Evolutionary conservation across 1,284 basidiomycete species (phyloP).

Genomic region (Rhizoctonia solani): DNA sequence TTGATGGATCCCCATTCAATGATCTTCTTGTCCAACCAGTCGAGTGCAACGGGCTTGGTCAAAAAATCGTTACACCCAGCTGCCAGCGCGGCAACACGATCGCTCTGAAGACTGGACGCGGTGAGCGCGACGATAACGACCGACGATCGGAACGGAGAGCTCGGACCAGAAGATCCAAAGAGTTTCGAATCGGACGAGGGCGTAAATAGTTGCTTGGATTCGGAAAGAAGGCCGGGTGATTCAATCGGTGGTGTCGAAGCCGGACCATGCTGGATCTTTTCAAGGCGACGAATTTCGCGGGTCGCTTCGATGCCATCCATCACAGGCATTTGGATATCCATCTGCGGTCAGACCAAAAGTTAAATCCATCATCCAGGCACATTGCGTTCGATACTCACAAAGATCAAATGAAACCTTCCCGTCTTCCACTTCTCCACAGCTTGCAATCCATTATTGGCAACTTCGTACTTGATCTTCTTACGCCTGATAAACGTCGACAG

Average conservation of each 20-base stretch:
- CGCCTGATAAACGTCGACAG: constrained; percentile 94
- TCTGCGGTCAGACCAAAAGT: constrained; percentile 61
- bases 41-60: constrained; percentile 93
- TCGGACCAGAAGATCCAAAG: constrained; percentile 29
- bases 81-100: constrained; percentile 93
- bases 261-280: constrained; percentile 65
- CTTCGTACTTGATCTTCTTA: constrained; percentile 94
- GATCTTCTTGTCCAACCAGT: constrained; percentile 98
- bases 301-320: constrained; percentile 99
- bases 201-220: constrained; percentile 17
- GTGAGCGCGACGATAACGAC: constrained; percentile 99
- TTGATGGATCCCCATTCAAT: constrained; percentile 97
- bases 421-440: constrained; percentile 95
- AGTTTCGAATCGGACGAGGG: constrained; percentile 8
- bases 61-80: constrained; percentile 99
- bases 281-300: constrained; percentile 89
- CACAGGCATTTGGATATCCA: constrained; percentile 99
- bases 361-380: neutral
- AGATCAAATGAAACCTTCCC: constrained; percentile 93
- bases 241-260: constrained; percentile 66
- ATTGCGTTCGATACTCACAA: constrained; percentile 73
- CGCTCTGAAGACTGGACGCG: constrained; percentile 88
- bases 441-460: constrained; percentile 94
- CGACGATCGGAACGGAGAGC: constrained; percentile 79
- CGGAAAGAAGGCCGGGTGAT: constrained; percentile 41